A percentile compares a stretch with the other conserved stretches of the same genome.
Conservation (phyloP, 805 yeast species). For the Yueomyces sinensis region DNA sequence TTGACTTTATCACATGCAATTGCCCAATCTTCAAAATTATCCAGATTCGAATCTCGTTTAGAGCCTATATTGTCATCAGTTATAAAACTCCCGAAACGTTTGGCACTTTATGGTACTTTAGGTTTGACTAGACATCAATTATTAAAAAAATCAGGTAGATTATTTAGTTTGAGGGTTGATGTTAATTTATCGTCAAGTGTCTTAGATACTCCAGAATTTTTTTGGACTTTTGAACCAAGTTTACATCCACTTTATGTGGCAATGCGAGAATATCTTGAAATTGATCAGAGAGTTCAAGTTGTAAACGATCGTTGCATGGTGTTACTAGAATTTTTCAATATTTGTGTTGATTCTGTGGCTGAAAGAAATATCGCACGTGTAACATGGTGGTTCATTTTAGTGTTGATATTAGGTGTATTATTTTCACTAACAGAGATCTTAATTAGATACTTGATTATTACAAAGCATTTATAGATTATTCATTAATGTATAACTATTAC, state of each 20-base stretch:
- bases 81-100: constrained; percentile 75
- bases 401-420: constrained; percentile 63
- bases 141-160: constrained; percentile 75
- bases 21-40: constrained; percentile 88
- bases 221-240: constrained; percentile 94
- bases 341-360: constrained; percentile 86
- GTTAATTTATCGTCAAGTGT: constrained; percentile 85
- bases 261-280: constrained; percentile 82
- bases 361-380: constrained; percentile 86
- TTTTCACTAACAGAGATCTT: constrained; percentile 67
- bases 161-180: constrained; percentile 84
- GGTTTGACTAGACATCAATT: constrained; percentile 79
- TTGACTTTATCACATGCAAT: constrained; percentile 91
- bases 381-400: constrained; percentile 77
- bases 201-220: constrained; percentile 88
- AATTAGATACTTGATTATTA: constrained; percentile 40
- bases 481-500: background rate
- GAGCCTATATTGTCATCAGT: constrained; percentile 72
- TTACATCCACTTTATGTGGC: constrained; percentile 86
- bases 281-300: constrained; percentile 89
- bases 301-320: constrained; percentile 89
- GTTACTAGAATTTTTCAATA: constrained; percentile 83
- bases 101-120: constrained; percentile 80
- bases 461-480: background rate
- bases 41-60: constrained; percentile 86